Conservation (phyloP, 192 early-diverging fungal species). For the Rhizoclosmatium globosum region DNA sequence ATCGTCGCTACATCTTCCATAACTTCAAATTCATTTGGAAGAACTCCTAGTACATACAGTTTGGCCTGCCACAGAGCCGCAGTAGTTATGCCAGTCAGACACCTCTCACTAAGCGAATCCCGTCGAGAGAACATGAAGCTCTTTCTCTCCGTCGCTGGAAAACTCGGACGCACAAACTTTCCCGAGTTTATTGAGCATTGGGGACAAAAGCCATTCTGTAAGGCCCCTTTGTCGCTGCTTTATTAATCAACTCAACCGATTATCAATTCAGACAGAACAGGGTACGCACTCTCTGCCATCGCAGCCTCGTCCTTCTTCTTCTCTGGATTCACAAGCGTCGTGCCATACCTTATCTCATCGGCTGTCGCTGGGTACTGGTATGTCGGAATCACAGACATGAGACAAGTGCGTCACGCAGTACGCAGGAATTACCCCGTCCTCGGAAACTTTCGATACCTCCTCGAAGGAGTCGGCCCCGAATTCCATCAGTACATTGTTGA, state of each 20-base stretch:
- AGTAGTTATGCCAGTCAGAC: neutral
- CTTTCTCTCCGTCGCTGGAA: neutral
- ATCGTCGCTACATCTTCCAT: too few relatives aligned
- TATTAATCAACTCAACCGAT: neutral
- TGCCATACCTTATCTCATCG: neutral
- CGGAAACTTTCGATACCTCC: conserved; percentile 4
- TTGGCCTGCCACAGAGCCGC: neutral
- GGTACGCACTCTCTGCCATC: neutral
- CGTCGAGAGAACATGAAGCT: conserved; percentile 4
- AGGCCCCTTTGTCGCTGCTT: neutral
- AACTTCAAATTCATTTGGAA: neutral
- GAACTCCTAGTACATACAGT: neutral
- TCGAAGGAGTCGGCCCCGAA: conserved; percentile 1
- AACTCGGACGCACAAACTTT: conserved; percentile 11
- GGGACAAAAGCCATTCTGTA: conserved; percentile 5
- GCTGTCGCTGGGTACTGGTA: neutral
- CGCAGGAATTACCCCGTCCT: conserved; percentile 11
- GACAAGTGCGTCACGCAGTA: conserved; percentile 2
- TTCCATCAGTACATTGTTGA: conserved; percentile 10
- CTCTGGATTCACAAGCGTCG: neutral
- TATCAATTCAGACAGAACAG: neutral
- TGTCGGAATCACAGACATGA: conserved; percentile 15
- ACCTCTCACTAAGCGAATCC: neutral
- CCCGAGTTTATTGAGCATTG: conserved; percentile 3
- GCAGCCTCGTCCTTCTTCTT: neutral